Conservation (phyloP, 192 early-diverging fungal species). For the Rhizoclosmatium sp. region DNA sequence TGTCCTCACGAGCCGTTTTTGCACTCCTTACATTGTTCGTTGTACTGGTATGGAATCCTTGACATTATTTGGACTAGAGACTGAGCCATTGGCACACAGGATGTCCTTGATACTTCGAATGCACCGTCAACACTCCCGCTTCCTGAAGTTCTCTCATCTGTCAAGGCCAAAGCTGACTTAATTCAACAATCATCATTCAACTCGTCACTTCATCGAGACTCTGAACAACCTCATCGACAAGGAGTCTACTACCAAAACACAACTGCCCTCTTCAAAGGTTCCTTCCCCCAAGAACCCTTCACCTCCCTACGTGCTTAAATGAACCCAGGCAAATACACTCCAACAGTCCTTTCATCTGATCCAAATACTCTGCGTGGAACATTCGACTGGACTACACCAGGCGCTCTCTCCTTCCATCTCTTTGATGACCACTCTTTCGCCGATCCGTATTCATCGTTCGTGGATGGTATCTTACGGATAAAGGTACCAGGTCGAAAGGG, state of each 20-base stretch:
- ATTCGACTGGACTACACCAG: conserved; percentile 13
- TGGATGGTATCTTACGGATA: not conserved
- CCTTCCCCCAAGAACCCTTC: not conserved
- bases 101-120: not conserved
- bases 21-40: not conserved
- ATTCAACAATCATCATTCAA: no score
- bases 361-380: not conserved
- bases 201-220: no score
- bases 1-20: conserved; percentile 12
- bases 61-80: not conserved
- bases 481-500: not conserved
- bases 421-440: not conserved
- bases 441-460: not conserved
- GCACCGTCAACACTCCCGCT: not conserved
- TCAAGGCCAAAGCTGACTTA: no score
- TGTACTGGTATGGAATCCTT: not conserved
- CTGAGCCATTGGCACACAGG: not conserved
- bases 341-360: not conserved
- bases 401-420: not conserved
- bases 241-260: no score
- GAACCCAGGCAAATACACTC: not conserved
- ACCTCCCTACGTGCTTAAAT: not conserved
- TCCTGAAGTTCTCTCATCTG: not conserved
- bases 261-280: not conserved
- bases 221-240: no score